Evolutionary conservation across 352 stramenopile species (phyloP).

Genomic region (Pythium aquatile): DNA sequence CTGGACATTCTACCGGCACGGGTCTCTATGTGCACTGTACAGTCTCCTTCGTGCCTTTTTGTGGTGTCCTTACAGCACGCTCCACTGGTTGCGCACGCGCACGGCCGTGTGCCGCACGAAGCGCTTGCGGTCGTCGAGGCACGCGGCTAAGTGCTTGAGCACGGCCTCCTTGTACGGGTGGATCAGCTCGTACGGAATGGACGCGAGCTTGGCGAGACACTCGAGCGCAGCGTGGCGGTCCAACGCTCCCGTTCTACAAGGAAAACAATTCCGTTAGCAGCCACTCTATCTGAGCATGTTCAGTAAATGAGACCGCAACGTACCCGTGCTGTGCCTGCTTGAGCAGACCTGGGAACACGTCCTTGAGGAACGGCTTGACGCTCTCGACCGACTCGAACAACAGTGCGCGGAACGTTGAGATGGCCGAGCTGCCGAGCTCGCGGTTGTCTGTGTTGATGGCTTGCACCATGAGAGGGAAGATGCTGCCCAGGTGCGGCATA

Average conservation of each 20-base stretch:
- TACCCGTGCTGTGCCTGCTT: slow-evolving; percentile 82
- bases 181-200: slow-evolving; percentile 85
- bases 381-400: slow-evolving; percentile 76
- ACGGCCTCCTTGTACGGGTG: slow-evolving; percentile 87
- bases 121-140: slow-evolving; percentile 86
- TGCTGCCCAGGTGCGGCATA: slow-evolving; percentile 65
- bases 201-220: slow-evolving; percentile 72
- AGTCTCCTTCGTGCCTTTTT: not conserved
- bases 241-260: slow-evolving; percentile 45
- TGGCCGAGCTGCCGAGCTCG: slow-evolving; percentile 74
- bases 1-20: too few species aligned
- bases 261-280: not conserved
- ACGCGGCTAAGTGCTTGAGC: slow-evolving; percentile 66
- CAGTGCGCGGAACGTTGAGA: slow-evolving; percentile 75
- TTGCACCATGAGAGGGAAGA: slow-evolving; percentile 83
- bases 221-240: slow-evolving; percentile 75
- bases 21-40: too few species aligned
- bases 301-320: slow-evolving; percentile 14
- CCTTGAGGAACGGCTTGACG: slow-evolving; percentile 82
- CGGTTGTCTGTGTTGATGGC: slow-evolving; percentile 73
- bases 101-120: slow-evolving; percentile 85
- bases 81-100: slow-evolving; percentile 90
- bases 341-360: slow-evolving; percentile 79
- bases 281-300: too few species aligned
- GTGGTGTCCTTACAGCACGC: slow-evolving; percentile 59